Evolutionary conservation across 1,284 basidiomycete species (phyloP).

Genomic region (Sporisorium exsertum): DNA sequence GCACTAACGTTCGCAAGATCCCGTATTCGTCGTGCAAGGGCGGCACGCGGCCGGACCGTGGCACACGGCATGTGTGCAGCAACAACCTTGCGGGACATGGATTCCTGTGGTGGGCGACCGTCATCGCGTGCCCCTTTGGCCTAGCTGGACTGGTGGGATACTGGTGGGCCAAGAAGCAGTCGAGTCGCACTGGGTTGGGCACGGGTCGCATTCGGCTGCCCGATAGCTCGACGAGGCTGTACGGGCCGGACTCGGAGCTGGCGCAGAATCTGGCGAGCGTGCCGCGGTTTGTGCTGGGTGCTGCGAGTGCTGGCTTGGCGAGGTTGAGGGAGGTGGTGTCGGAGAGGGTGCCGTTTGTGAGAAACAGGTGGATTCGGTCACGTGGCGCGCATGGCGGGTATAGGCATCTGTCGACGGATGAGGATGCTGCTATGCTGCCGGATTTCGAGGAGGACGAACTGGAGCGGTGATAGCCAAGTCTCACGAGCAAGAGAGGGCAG

Average conservation of each 20-base stretch:
- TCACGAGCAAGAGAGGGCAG: background rate
- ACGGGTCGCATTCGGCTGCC: slow-evolving; percentile 43
- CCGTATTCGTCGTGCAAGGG: slow-evolving; percentile 62
- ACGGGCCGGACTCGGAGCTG: slow-evolving; percentile 75
- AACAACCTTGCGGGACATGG: slow-evolving; percentile 52
- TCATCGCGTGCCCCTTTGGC: slow-evolving; percentile 54
- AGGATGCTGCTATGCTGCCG: slow-evolving; percentile 64
- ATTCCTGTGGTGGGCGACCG: slow-evolving; percentile 63
- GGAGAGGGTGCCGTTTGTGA: slow-evolving; percentile 53
- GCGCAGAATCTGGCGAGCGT: slow-evolving; percentile 72
- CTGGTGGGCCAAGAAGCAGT: slow-evolving; percentile 74
- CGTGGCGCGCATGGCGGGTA: slow-evolving; percentile 60
- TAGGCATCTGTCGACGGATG: slow-evolving; percentile 61
- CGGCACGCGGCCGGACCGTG: slow-evolving; percentile 61
- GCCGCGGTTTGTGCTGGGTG: slow-evolving; percentile 46
- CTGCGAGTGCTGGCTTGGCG: slow-evolving; percentile 37
- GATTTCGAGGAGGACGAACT: slow-evolving; percentile 65
- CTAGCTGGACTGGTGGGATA: slow-evolving; percentile 55
- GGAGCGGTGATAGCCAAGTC: slow-evolving; percentile 23
- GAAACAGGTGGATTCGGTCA: slow-evolving; percentile 23
- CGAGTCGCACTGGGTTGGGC: slow-evolving; percentile 1
- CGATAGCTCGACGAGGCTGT: slow-evolving; percentile 56
- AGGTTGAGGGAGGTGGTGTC: slow-evolving; percentile 35
- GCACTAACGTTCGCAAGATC: slow-evolving; percentile 64
- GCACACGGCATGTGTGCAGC: slow-evolving; percentile 55